Conservation (phyloP, 148 eudicot genomes). For the Diospyros kaki region DNA sequence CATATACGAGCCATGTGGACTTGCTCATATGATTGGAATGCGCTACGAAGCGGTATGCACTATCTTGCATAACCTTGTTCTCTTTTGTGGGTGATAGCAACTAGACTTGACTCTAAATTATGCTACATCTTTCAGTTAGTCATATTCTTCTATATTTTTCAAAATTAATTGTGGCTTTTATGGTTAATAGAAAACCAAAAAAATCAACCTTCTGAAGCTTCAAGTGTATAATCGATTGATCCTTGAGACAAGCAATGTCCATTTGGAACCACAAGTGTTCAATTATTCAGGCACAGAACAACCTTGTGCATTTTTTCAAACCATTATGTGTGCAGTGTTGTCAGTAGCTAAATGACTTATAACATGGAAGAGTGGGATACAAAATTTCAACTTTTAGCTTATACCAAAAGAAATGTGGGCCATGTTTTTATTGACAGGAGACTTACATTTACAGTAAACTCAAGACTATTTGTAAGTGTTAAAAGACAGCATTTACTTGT, state of each 20-base stretch:
- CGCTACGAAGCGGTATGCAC: constrained; percentile 85
- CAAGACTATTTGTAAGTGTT: constrained; percentile 1
- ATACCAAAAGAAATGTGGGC: neutral
- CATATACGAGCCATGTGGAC: constrained; percentile 89
- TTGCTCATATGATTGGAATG: constrained; percentile 92
- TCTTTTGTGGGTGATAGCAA: neutral
- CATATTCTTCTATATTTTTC: neutral
- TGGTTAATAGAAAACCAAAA: neutral
- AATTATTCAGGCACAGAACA: neutral
- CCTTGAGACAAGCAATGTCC: neutral
- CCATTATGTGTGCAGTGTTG: neutral
- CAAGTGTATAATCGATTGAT: neutral
- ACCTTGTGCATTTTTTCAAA: neutral
- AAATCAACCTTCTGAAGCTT: neutral
- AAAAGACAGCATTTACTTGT: neutral
- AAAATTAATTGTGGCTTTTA: neutral
- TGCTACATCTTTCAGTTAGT: neutral
- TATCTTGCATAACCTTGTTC: neutral
- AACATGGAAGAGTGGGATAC: neutral
- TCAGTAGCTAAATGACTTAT: neutral
- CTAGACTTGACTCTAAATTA: neutral
- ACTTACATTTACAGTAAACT: neutral
- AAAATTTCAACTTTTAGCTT: neutral
- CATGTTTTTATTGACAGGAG: neutral
- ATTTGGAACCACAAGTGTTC: neutral